Evolutionary conservation across 805 yeast species (phyloP), one percentile per base, ranked within the genome.

Genomic region (Yarrowia sp.): DNA sequence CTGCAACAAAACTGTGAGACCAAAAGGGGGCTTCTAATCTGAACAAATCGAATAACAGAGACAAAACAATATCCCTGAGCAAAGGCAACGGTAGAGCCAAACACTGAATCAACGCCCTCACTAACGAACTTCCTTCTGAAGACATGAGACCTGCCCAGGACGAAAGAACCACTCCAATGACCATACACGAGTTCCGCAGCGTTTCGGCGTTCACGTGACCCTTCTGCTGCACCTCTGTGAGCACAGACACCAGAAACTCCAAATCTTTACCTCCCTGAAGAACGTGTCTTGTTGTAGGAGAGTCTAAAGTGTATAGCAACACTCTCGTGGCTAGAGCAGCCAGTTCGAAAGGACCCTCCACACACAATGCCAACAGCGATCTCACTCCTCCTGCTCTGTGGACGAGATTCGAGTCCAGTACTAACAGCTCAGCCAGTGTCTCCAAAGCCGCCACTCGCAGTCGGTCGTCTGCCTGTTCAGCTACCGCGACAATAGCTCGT

Each of bases 111-210:
- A 93, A 78, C 66, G 86, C 85, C 49, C 78, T 79, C 1, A 61
- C 55, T 30, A 61, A 15, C 1, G 66, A 38, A 30, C 53, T 46
- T 13, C 55, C 55, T 8, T 61, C 55, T 7, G 55, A 47, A 20
- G 66, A 61, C 24, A 93, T 74, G 12, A 92, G 73, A 0, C 99
- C 99, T 13, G 89, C 82, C 86, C 94, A 88, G 40, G 86, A 82
- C 70, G 91, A 89, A 60, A 94, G 77, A 30, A 91, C 78, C 4
- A 84, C 75, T 0, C 89, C 78, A 1, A 94, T 75, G 9, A 91
- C 80, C 50, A 84, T 81, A 0, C 92, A 85, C 14, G 86, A 79
- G 69, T 82, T 84, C 68, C 88, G 89, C 36, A 92, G 78, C 70
- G 82, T 85, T 44, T 85, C 88, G 36, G 80, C 77, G 68, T 82